A percentile compares a stretch with the other conserved stretches of the same genome.
phyloP scores from a whole-genome alignment of 495 filamentous ascomycete species.

The Clohesyomyces aquaticus region DNA sequence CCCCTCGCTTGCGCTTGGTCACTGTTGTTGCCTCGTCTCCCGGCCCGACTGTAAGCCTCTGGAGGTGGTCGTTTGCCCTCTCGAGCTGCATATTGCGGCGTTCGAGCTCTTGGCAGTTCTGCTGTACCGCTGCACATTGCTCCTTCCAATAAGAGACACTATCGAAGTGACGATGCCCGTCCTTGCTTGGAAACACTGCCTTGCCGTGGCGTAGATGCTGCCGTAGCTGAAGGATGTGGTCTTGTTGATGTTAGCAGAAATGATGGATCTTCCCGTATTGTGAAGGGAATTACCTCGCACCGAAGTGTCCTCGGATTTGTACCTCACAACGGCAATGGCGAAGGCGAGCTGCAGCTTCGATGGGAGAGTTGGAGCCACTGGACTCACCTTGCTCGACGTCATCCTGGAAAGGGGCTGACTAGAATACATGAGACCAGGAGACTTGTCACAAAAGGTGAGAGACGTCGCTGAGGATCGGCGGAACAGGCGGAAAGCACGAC shows the following conservation, averaged over 20 bases:
- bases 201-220: conserved; percentile 19
- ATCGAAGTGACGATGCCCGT: conserved; percentile 22
- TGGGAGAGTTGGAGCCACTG: background rate
- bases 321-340: conserved; percentile 31
- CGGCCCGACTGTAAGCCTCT: background rate
- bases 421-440: too few relatives aligned
- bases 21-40: background rate
- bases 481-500: too few relatives aligned
- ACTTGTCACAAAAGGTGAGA: too few relatives aligned
- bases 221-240: conserved; percentile 28
- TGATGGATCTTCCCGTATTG: background rate
- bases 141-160: conserved; percentile 27
- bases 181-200: background rate
- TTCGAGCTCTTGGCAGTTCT: conserved; percentile 18
- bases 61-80: conserved; percentile 11
- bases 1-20: conserved; percentile 15
- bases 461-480: too few relatives aligned
- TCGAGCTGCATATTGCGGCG: conserved; percentile 6
- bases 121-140: conserved; percentile 13
- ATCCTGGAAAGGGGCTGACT: too few relatives aligned
- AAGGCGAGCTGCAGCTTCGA: conserved; percentile 26
- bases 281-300: conserved; percentile 20
- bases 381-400: background rate
- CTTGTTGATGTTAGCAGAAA: conserved; percentile 7
- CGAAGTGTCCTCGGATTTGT: conserved; percentile 31